Evolutionary conservation across 192 early-diverging fungal species (phyloP).

Genomic region (Coemansia sp.): DNA sequence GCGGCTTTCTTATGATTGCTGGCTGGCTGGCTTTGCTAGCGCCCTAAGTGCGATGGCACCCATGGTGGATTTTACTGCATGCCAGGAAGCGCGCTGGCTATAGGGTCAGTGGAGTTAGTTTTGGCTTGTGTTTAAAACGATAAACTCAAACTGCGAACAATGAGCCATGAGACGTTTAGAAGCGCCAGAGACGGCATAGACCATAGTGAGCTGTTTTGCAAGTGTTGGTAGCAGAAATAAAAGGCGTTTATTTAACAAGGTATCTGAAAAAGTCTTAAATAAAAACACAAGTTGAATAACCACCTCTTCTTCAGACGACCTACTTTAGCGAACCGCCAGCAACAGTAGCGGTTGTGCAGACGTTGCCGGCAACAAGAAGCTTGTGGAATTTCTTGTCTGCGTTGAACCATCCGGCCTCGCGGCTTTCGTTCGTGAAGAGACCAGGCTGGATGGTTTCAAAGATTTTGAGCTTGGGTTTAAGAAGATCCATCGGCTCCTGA

Average conservation of each 20-base stretch:
- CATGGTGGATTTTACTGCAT: too few relatives aligned
- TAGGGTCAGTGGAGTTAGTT: too few relatives aligned
- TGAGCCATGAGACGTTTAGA: too few relatives aligned
- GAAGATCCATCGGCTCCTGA: conserved; percentile 78
- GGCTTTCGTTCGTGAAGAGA: conserved; percentile 69
- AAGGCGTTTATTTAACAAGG: too few relatives aligned
- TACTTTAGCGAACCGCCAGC: conserved; percentile 73
- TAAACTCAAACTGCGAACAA: too few relatives aligned
- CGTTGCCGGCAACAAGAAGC: conserved; percentile 45
- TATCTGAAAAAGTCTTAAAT: too few relatives aligned
- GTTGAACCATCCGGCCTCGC: conserved; percentile 64
- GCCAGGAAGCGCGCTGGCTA: too few relatives aligned
- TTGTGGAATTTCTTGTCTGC: conserved; percentile 55
- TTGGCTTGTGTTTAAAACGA: too few relatives aligned
- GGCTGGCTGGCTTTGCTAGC: conserved; percentile 48
- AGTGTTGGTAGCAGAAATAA: too few relatives aligned
- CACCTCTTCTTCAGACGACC: not conserved
- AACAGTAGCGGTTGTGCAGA: conserved; percentile 66
- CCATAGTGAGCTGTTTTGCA: too few relatives aligned
- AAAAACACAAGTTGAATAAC: too few relatives aligned
- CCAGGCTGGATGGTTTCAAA: conserved; percentile 96
- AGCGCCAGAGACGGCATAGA: too few relatives aligned
- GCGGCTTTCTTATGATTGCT: conserved; percentile 44
- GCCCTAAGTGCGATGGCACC: not conserved
- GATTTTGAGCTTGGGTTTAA: conserved; percentile 99